Evolutionary conservation across 805 yeast genomes (phyloP).

Genomic region (Hagleromyces aurorensis): DNA sequence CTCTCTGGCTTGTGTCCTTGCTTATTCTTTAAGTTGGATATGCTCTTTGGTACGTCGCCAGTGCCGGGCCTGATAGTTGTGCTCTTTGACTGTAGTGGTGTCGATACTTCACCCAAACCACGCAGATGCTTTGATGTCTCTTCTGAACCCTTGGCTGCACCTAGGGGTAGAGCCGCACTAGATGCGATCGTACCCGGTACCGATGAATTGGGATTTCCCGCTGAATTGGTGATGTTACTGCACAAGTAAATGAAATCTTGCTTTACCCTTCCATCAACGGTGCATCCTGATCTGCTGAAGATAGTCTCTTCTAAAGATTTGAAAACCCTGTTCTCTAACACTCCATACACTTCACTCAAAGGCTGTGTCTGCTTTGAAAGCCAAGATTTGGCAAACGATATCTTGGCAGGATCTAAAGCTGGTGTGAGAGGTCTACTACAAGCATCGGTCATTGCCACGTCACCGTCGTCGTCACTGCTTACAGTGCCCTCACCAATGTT

Average conservation of each 20-base stretch:
- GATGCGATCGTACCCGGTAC: constrained; percentile 4
- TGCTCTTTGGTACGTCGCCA: too few relatives aligned
- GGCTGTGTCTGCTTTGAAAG: constrained; percentile 82
- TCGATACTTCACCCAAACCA: constrained; percentile 1
- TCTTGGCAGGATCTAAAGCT: constrained; percentile 21
- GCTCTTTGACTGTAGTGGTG: constrained; percentile 4
- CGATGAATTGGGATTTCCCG: constrained; percentile 5
- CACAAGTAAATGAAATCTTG: constrained; percentile 29
- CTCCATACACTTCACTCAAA: constrained; percentile 61
- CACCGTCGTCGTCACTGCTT: constrained; percentile 12
- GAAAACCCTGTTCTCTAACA: constrained; percentile 62
- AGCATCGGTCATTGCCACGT: constrained; percentile 6
- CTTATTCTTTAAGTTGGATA: too few relatives aligned
- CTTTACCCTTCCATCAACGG: constrained; percentile 28
- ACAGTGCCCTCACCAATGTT: too few relatives aligned
- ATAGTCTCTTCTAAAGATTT: constrained; percentile 38
- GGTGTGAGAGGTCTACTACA: too few relatives aligned
- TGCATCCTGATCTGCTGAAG: constrained; percentile 26
- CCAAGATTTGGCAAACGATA: constrained; percentile 67
- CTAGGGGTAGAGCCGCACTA: too few relatives aligned
- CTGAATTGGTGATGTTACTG: constrained; percentile 11
- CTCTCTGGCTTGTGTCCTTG: too few relatives aligned
- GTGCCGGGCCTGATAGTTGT: too few relatives aligned
- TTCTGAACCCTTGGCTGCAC: background rate
- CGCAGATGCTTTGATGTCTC: too few relatives aligned